Conservation (phyloP, 352 stramenopile species). For the Poterioochromonas sp. region DNA sequence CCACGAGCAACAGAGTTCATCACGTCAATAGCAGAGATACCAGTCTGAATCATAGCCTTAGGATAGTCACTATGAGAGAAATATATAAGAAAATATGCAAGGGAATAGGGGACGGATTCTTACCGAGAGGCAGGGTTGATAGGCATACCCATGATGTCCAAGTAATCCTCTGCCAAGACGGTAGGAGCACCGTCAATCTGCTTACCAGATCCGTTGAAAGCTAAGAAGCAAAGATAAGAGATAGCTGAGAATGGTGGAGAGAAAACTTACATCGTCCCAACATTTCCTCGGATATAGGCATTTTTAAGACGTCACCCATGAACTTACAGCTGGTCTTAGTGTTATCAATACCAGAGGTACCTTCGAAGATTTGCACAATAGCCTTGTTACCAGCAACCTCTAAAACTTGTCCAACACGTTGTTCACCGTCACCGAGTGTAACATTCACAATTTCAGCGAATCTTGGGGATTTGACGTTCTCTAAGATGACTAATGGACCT, state of each 20-base stretch:
- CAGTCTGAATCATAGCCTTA: conserved; percentile 99
- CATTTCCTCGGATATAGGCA: conserved; percentile 99
- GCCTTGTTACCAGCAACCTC: conserved; percentile 94
- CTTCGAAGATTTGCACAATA: conserved; percentile 92
- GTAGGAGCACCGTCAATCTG: conserved; percentile 92
- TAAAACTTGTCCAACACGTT: conserved; percentile 82
- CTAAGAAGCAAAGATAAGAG: conserved; percentile 35
- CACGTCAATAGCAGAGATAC: conserved; percentile 98
- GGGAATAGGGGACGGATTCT: background rate
- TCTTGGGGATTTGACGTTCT: conserved; percentile 98
- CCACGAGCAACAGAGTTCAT: conserved; percentile 99
- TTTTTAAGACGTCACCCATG: conserved; percentile 96
- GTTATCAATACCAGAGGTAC: conserved; percentile 97
- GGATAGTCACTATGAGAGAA: conserved; percentile 92
- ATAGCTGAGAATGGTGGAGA: background rate
- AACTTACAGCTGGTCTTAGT: conserved; percentile 95
- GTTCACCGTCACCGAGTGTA: conserved; percentile 86
- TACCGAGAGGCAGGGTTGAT: conserved; percentile 77
- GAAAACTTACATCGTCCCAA: conserved; percentile 49
- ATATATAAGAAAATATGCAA: background rate
- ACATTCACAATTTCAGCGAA: conserved; percentile 99
- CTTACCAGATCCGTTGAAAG: conserved; percentile 95
- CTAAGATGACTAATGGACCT: conserved; percentile 94
- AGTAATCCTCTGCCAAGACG: conserved; percentile 94
- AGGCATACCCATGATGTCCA: conserved; percentile 97